Percentiles rank a stretch among this genome's conserved stretches.
Conservation (phyloP, 2,329 filamentous ascomycete genomes). For the Scedosporium apiospermum region DNA sequence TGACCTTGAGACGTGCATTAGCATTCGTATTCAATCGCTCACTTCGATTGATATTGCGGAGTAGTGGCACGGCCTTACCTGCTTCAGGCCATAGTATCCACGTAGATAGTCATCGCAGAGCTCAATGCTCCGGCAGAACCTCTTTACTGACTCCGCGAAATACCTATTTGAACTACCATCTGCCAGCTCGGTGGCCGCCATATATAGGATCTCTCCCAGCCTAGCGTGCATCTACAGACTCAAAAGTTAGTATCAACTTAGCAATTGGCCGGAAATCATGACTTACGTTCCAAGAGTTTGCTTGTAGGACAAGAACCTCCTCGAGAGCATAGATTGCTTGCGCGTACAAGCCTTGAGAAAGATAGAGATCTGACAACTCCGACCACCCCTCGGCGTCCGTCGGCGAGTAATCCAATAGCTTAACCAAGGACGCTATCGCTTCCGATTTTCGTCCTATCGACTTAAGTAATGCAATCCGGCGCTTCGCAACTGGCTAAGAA, state of each 20-base stretch:
- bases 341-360: constrained; percentile 64
- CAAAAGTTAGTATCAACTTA: not conserved
- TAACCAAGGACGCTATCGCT: constrained; percentile 63
- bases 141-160: constrained; percentile 65
- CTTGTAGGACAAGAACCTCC: constrained; percentile 76
- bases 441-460: constrained; percentile 62
- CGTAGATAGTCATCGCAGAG: constrained; percentile 87
- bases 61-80: constrained; percentile 39
- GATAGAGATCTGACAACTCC: constrained; percentile 81
- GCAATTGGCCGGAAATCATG: not conserved
- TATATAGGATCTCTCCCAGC: constrained; percentile 73
- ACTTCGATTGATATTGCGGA: not conserved
- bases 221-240: constrained; percentile 68
- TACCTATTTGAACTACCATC: constrained; percentile 28
- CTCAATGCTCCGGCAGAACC: constrained; percentile 86
- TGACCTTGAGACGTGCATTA: constrained; percentile 30
- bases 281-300: constrained; percentile 91
- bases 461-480: constrained; percentile 69
- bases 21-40: not conserved
- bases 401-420: constrained; percentile 72
- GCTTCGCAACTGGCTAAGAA: constrained; percentile 69
- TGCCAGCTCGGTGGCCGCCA: constrained; percentile 44
- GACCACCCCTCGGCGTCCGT: constrained; percentile 92
- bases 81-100: constrained; percentile 84
- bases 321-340: constrained; percentile 86